Conservation (phyloP, 2,329 filamentous ascomycete species). For the Thielaviopsis populi region DNA sequence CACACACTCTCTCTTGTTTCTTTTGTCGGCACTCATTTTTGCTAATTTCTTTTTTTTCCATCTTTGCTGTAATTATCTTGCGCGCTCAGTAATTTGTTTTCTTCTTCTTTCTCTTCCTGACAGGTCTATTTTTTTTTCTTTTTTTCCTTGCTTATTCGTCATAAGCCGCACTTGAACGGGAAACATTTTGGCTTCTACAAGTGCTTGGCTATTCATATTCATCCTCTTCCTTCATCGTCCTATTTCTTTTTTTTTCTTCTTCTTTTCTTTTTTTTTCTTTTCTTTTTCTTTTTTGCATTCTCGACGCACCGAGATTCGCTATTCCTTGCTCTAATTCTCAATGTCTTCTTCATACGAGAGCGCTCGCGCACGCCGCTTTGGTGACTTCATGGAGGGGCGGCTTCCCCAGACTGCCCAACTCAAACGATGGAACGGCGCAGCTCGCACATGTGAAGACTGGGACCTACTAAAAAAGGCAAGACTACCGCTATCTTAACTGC, state of each 20-base stretch:
- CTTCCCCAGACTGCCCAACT: slow-evolving; percentile 22
- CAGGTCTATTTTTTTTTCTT: neutral
- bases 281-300: neutral
- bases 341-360: slow-evolving; percentile 7
- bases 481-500: neutral
- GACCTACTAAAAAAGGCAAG: slow-evolving; percentile 33
- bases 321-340: neutral
- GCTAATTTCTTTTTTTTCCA: neutral
- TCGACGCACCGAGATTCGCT: neutral
- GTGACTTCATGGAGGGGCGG: slow-evolving; percentile 23
- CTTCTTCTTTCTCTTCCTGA: neutral
- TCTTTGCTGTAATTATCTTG: neutral
- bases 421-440: slow-evolving; percentile 38
- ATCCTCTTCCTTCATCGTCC: neutral
- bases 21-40: slow-evolving; percentile 16
- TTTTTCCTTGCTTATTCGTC: neutral
- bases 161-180: neutral
- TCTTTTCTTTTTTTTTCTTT: neutral
- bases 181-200: neutral
- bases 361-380: slow-evolving; percentile 18
- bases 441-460: slow-evolving; percentile 31
- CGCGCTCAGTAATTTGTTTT: neutral
- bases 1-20: slow-evolving; percentile 3
- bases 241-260: slow-evolving; percentile 2
- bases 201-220: slow-evolving; percentile 1